Base-by-base conservation (phyloP, 768 basidiomycete genomes). In the Lactarius hengduanensis region DNA sequence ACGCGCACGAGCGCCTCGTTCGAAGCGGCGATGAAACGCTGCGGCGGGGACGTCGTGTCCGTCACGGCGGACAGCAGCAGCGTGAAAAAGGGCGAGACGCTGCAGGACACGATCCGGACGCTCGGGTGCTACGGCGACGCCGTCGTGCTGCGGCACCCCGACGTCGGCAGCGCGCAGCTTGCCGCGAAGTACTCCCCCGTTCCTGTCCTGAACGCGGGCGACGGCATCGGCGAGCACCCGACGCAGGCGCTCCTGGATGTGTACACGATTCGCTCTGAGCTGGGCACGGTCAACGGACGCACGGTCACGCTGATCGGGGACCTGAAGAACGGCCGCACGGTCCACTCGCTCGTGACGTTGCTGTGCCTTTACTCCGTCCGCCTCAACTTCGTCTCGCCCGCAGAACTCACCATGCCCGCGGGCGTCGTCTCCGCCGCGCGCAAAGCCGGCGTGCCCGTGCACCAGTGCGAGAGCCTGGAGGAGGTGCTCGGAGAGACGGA, bases 21-120 rank as follows among this genome's bases (percentile, higher is more conserved):
- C 73, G 96, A 99, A 74, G 90, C 96, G 2, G 97, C 97, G 13
- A 99, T 98, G 97, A 96, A 97, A 77, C 87, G 97, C 59, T 94
- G 94, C 72, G 97, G 97, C 32, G 97, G 97, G 22, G 87, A 96
- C 72, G 96, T 98, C 45, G 88, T 97, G n/a, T 84, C 90, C 63
- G 84, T 98, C 63, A 84, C 84, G 50, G 85, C 85, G 2, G 92
- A 94, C 61, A 82, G 83, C 2, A 96, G 95, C 4, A 97, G 94
- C 0, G 93, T 97, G 54, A 81, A 83, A 70, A 99, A 98, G 79
- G 97, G 97, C 43, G 97, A 99, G 80, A 89, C 86, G 0, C 79
- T 99, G 50, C 86, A 92, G 22, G 97, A 98, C 75, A 98, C 96
- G 0, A 83, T 99, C 71, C 85, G 97, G 59, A 97, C 96, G 0